A percentile compares a stretch with the other conserved stretches of the same genome.
Conservation (phyloP, 306 rosid genomes). For the Vachellia collinsii region DNA sequence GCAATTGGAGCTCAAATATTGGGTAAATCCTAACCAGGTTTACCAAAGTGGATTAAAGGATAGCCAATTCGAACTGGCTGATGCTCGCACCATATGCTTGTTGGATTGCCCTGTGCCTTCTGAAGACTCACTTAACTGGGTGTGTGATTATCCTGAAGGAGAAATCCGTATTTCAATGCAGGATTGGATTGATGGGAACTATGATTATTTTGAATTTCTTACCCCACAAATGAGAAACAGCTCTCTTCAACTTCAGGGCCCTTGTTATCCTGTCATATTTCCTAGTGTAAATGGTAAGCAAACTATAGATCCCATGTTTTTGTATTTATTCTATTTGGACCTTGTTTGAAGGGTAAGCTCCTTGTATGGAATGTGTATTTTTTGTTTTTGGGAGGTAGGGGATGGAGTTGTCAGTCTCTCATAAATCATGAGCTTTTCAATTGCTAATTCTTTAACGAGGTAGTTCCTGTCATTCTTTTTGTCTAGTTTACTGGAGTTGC, state of each 20-base stretch:
- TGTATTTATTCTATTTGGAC: slow-evolving; percentile 22
- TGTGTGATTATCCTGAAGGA: slow-evolving; percentile 95
- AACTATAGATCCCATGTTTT: slow-evolving; percentile 12
- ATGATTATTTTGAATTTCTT: slow-evolving; percentile 89
- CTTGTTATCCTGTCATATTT: slow-evolving; percentile 96
- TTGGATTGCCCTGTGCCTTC: slow-evolving; percentile 82
- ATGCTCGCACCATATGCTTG: slow-evolving; percentile 89
- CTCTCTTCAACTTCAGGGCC: slow-evolving; percentile 97
- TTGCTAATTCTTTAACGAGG: background rate
- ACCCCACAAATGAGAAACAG: slow-evolving; percentile 90
- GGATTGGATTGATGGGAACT: slow-evolving; percentile 78
- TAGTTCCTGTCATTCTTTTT: slow-evolving; percentile 24
- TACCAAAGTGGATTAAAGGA: slow-evolving; percentile 87
- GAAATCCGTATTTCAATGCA: slow-evolving; percentile 66
- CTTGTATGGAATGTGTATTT: background rate
- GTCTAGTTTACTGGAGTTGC: slow-evolving; percentile 94
- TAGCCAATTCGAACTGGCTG: slow-evolving; percentile 59
- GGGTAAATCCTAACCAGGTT: slow-evolving; percentile 95
- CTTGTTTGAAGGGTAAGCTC: slow-evolving; percentile 13
- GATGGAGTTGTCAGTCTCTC: slow-evolving; percentile 20
- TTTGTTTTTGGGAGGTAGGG: background rate
- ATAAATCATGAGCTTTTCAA: slow-evolving; percentile 9
- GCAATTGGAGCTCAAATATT: slow-evolving; percentile 79
- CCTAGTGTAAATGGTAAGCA: slow-evolving; percentile 91
- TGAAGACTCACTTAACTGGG: slow-evolving; percentile 85